Conservation (phyloP, 768 basidiomycete species). For the Macrolepiota fuliginosa region DNA sequence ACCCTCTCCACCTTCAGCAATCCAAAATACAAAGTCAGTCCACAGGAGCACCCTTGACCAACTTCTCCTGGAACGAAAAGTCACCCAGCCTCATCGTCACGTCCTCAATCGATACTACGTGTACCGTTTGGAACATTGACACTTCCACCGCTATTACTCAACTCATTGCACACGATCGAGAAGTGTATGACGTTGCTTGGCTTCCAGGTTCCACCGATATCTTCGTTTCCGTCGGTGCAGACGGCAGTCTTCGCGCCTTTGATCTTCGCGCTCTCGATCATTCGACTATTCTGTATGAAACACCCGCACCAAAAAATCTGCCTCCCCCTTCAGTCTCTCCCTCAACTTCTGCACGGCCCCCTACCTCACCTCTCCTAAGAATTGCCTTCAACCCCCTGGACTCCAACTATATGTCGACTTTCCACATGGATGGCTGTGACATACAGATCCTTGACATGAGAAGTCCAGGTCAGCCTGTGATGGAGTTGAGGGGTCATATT, state of each 20-base stretch:
- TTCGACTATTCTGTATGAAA: constrained; percentile 97
- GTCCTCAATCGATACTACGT: constrained; percentile 97
- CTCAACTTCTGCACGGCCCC: constrained; percentile 62
- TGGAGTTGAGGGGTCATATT: constrained; percentile 84
- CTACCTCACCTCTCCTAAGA: constrained; percentile 77
- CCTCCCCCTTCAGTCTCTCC: constrained; percentile 57
- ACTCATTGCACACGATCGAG: constrained; percentile 94
- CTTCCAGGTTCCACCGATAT: constrained; percentile 93
- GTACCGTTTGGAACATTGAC: constrained; percentile 98
- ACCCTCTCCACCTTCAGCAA: constrained; percentile 45
- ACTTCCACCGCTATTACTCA: constrained; percentile 93
- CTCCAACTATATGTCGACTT: constrained; percentile 95
- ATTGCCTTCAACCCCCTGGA: constrained; percentile 90
- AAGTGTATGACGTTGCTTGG: constrained; percentile 99
- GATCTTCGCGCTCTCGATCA: constrained; percentile 96
- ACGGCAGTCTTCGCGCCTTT: constrained; percentile 94
- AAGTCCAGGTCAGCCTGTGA: constrained; percentile 91
- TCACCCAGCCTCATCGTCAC: constrained; percentile 90
- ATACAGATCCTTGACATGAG: constrained; percentile 97
- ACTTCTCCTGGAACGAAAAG: constrained; percentile 97
- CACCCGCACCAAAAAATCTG: constrained; percentile 73
- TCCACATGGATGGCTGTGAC: constrained; percentile 89
- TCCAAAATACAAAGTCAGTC: constrained; percentile 86
- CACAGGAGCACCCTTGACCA: constrained; percentile 88
- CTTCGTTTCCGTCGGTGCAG: constrained; percentile 97